phyloP scores from a whole-genome alignment of 1,139 yeast genomes.

The Hyphopichia khmerensis region DNA sequence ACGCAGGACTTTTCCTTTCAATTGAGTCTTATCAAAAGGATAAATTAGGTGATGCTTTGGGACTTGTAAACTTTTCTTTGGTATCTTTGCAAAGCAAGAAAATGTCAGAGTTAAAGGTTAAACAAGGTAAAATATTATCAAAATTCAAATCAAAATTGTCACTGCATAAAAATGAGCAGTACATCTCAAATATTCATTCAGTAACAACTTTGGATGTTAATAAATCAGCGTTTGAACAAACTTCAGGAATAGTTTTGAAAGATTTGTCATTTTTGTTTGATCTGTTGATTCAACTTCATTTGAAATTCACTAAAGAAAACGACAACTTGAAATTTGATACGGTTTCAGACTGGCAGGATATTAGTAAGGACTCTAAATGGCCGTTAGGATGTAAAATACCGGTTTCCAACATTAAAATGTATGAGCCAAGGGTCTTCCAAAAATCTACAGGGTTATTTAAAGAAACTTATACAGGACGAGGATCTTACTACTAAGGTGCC shows the following conservation, averaged over 20 bases:
- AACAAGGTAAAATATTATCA: conserved; percentile 12
- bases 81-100: conserved; percentile 40
- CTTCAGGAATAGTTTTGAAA: conserved; percentile 35
- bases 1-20: conserved; percentile 43
- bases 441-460: neutral
- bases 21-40: conserved; percentile 43
- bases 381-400: conserved; percentile 46
- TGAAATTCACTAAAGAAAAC: conserved; percentile 45
- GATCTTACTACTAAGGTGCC: neutral
- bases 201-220: conserved; percentile 36
- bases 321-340: conserved; percentile 39
- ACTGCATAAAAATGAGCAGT: conserved; percentile 28
- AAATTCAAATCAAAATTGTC: conserved; percentile 27
- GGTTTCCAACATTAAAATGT: conserved; percentile 11
- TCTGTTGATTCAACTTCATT: conserved; percentile 34
- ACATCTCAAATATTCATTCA: conserved; percentile 33
- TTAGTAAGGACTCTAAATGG: conserved; percentile 43
- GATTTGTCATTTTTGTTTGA: conserved; percentile 42
- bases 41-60: conserved; percentile 43
- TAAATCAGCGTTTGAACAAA: conserved; percentile 34
- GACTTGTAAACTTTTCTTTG: conserved; percentile 38
- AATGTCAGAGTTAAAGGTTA: conserved; percentile 13
- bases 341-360: conserved; percentile 37
- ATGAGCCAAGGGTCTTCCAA: conserved; percentile 3
- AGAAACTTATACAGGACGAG: conserved; percentile 2